Base-by-base conservation (phyloP, 371 early-diverging fungal species). In the Encephalitozoon cuniculi region DNA sequence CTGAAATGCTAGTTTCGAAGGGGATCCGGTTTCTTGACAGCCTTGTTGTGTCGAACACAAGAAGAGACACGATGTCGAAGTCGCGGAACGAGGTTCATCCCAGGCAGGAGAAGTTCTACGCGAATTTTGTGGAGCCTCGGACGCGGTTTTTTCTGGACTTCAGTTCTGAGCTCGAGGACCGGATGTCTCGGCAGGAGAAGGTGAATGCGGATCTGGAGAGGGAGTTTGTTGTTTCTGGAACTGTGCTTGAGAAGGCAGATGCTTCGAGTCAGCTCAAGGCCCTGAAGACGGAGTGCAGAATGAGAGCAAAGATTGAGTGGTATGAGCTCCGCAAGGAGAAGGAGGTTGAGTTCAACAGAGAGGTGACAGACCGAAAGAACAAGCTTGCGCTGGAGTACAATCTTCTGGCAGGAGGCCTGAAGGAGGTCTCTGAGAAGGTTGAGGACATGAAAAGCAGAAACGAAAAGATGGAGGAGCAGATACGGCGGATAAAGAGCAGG, bases 21-120 rank as follows among this genome's bases (percentile, higher is more conserved):
- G 82, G 76, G 7, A 79, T 82, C 23, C 0, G 79, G 2, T 82
- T 82, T 74, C 44, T 79, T 2, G 79, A 82, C 73, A 64, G 74
- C 26, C 41, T 73, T 9, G 66, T 77, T 1, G 21, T 65, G 4
- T 30, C 39, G 5, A 53, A 21, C 26, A 67, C 51, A 63, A 12
- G 76, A 21, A 51, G 77, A 71, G 68, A 74, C 11, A 82, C 82
- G 21, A 26, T 79, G 26, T 72, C 75, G 40, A 79, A 79, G 41
- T 65, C 77, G 6, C 70, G 28, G 51, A 79, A 76, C 37, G 71
- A 32, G 40, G 79, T 81, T 4, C 69, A 70, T 75, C 68, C 69
- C 12, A 21, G 18, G 34, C 66, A 70, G 8, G 51, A 53, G 2
- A 39, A 46, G 34, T 73, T 63, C 39, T 70, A 73, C 51, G 64